Evolutionary conservation across 768 basidiomycete species (phyloP), one percentile per base, ranked within the genome.

Genomic region (Phlebiopsis flavidoalba): DNA sequence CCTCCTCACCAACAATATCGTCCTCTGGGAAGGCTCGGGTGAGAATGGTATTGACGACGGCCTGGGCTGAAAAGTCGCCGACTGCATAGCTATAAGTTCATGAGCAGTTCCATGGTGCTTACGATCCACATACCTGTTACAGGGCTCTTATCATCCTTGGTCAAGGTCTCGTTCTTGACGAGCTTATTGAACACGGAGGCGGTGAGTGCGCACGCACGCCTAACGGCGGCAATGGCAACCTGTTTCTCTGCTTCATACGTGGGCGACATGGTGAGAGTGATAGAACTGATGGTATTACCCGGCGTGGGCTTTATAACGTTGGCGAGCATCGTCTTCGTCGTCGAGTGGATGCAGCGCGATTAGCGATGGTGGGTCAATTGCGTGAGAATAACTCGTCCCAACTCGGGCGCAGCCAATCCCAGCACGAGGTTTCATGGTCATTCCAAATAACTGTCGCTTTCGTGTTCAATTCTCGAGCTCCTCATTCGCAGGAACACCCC

Each of bases 1-100:
- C 93, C 73, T 99, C 96, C 73, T 99, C 97, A 35, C 95, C 97
- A 43, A 98, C 88, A 69, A 98, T 92, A 8, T 83, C 83, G 73
- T 98, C 95, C 0, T 79, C 66, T 0, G 95, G 96, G 74, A 97
- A 98, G 0, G 87, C 85, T 12, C 77, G 76, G 15, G 74, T 71
- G 37, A 99, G 82, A 69, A 98, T 88, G 8, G 87, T 80, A 61
- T 89, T 89, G 67, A 99, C 87, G 46, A 98, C 84, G 0, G 95
- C 93, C 70, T 99, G 97, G 0, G 95, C 92, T 3, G 95, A 83
- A 72, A 88, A 95, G 74, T 98, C 97, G 40, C 90, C 97, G 21
- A 97, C 95, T 95, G 65, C 3, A 66, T 21, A 46, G 17, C 33
- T 3, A 4, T 48, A 10, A 19, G 49, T 31, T 6, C 6, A 2